Evolutionary conservation across 306 rosid genomes (phyloP).

Genomic region (Parietaria judaica): DNA sequence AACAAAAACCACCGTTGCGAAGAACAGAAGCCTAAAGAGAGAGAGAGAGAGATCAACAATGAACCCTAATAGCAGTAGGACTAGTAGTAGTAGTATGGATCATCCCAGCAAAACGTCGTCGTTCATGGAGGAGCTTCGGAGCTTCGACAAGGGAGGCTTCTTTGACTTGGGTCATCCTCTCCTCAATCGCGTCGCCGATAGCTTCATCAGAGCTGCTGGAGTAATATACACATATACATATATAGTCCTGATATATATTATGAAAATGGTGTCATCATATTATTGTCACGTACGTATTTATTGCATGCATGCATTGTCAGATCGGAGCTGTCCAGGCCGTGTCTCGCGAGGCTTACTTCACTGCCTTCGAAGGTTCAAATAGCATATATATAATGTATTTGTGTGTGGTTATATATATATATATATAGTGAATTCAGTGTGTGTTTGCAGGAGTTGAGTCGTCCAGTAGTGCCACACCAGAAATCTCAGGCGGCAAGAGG

Average conservation of each 20-base stretch:
- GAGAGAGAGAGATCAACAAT: background rate
- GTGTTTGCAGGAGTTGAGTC: conserved; percentile 40
- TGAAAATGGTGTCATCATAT: too few relatives aligned
- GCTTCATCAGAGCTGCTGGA: conserved; percentile 80
- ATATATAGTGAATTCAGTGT: background rate
- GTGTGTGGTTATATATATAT: background rate
- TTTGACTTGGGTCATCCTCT: conserved; percentile 92
- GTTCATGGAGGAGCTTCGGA: conserved; percentile 46
- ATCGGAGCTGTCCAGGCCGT: conserved; percentile 84
- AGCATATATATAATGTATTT: background rate
- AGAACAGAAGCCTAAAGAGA: background rate
- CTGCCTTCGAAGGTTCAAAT: conserved; percentile 48
- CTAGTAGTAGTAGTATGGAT: conserved; percentile 33
- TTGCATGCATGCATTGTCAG: conserved; percentile 19
- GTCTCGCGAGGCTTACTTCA: conserved; percentile 73
- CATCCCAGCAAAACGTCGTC: conserved; percentile 15
- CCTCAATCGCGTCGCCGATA: conserved; percentile 69
- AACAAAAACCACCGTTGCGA: too few relatives aligned
- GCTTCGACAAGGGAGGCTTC: conserved; percentile 42
- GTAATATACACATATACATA: conserved; percentile 18
- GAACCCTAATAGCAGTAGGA: conserved; percentile 14
- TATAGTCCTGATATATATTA: background rate
- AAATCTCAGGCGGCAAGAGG: conserved; percentile 34
- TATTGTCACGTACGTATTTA: too few relatives aligned
- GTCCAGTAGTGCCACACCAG: conserved; percentile 25